Base-by-base conservation (phyloP, 352 stramenopile genomes). In the Blastocystis hominis region DNA sequence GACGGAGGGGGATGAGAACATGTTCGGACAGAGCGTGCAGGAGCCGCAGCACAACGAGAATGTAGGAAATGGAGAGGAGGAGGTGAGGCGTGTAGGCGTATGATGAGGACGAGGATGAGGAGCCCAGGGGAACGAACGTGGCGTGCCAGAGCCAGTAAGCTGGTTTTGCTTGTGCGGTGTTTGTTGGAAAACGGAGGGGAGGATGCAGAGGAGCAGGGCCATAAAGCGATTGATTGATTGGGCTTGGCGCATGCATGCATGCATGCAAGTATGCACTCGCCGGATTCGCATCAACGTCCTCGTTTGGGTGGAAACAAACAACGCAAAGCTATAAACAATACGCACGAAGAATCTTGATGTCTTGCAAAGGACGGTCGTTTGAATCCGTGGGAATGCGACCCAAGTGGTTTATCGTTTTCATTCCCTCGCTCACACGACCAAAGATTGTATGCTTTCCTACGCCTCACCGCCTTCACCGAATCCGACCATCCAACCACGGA, bases 401-500 rank as follows among this genome's bases (percentile, higher is more conserved):
- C 90, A 97, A 94, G 78, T 93, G 92, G 89, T 97, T 92, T 75
- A 97, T 93, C 50, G 95, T 93, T 56, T 93, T 92, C 94, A 97
- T 97, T n/a, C 95, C 95, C 7, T 92, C 88, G 44, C 91, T 95
- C 53, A 97, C 94, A 40, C 94, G 92, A 13, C 94, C 94, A 89
- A 97, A 96, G 3, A 97, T 92, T 4, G 94, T 97, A 91, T 97
- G 94, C 59, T 97, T 97, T 56, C 92, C 92, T 93, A 66, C 15
- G 15, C n/a, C 4, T 64, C 15, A 70, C 1, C 2, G 24, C 5
- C 0, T 24, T 17, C 20, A 20, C 88, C 15, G 13, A 38, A 1
- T 53, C 81, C 0, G 88, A 94, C 94, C 94, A 86, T 97, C 94
- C 20, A 97, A 91, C 94, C 94, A 97, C 13, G 94, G 94, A 38